Base-by-base conservation (phyloP, 306 rosid genomes). In the Dryas octopetala region DNA sequence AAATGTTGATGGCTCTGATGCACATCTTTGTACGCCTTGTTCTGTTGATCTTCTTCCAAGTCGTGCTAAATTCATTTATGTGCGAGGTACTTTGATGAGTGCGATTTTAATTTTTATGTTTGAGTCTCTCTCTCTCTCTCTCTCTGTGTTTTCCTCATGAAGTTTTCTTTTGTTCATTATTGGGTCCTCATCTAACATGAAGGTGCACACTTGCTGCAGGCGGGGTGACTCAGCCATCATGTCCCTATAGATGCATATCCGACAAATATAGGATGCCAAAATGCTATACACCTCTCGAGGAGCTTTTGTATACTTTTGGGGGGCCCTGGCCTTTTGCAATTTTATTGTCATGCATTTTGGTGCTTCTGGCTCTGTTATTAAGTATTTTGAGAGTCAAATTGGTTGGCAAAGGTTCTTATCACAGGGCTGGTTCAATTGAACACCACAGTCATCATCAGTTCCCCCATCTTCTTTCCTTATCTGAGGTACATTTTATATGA, bases 241-340 rank as follows among this genome's bases (percentile, higher is more conserved):
- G 98, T 76, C 98, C 97, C 43, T 94, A 91, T 83, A 83, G 78
- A 85, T 94, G 98, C 75, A 83, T 94, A 80, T 89, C 97, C 57
- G 97, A 94, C 76, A 94, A 94, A 73, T 94, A 94, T 81, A 87
- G 96, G 82, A 87, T 89, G 96, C 98, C 98, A 66, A 94, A 90
- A 78, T 94, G 98, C 86, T 90, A 88, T 67, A 91, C 98, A 32
- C 97, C 98, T 81, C 87, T 94, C 54, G 98, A 94, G 85, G 98
- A 94, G 84, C 93, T 95, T 79, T 78, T 90, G 81, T 91, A 90
- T 87, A 88, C 98, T 73, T 95, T 91, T 83, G 89, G 97, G 73
- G 98, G 97, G 12, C 97, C 96, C 80, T 90, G 90, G 90, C 93
- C 87, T 48, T 95, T 95, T 84, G 83, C 95, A 28, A 66, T 87